These are phyloP conservation scores for Cyberlindnera japonica DNA, from an alignment of 805 yeast genomes.

Conservation along the genomic window DNA sequence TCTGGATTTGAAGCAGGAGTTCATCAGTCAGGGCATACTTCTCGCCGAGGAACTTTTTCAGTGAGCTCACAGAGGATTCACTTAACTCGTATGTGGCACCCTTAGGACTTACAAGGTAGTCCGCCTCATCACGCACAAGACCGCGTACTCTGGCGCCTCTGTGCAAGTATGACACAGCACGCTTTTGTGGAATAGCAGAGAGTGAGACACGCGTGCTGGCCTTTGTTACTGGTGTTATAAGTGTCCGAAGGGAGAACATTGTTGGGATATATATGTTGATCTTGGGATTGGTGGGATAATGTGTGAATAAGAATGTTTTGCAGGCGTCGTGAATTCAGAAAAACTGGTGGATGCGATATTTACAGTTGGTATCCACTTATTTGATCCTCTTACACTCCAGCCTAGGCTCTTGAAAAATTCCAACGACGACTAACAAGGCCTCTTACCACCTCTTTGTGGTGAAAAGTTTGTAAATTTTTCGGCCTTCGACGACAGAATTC, in stretches of 20 bases:
- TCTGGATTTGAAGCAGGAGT: constrained; percentile 70
- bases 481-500: background rate
- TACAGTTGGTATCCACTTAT: background rate
- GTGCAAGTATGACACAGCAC: constrained; percentile 38
- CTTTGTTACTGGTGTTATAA: constrained; percentile 4
- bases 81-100: constrained; percentile 54
- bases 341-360: background rate
- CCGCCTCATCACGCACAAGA: constrained; percentile 65
- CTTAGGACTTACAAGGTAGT: constrained; percentile 43
- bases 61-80: constrained; percentile 43
- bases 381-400: background rate
- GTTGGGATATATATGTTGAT: background rate
- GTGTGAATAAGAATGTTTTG: too few species aligned
- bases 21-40: constrained; percentile 56
- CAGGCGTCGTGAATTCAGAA: too few species aligned
- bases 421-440: background rate
- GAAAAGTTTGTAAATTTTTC: constrained; percentile 1
- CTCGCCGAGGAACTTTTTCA: constrained; percentile 47
- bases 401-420: too few species aligned
- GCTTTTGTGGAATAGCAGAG: constrained; percentile 10
- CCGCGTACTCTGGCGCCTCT: constrained; percentile 61
- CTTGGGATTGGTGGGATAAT: too few species aligned
- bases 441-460: background rate
- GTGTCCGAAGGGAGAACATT: constrained; percentile 18
- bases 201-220: background rate